Evolutionary conservation across 2,329 filamentous ascomycete species (phyloP).

Genomic region (Dendrostoma leiphaemia): DNA sequence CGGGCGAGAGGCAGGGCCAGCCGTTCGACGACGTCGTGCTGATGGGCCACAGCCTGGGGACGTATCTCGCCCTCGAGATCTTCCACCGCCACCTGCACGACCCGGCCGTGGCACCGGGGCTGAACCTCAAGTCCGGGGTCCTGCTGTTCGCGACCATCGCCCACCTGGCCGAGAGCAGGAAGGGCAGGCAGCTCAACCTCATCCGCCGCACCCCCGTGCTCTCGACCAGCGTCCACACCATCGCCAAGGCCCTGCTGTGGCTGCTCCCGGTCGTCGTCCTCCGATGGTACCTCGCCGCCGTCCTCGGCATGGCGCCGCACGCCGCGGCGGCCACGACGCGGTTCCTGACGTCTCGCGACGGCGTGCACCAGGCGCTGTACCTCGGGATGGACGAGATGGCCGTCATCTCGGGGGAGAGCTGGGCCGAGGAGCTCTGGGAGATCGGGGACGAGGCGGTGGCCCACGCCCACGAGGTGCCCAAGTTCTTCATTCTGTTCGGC

Average conservation of each 20-base stretch:
- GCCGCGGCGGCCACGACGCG: conserved; percentile 49
- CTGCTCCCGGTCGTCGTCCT: conserved; percentile 39
- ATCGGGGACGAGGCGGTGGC: conserved; percentile 31
- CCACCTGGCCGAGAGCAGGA: conserved; percentile 64
- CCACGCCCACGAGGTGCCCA: conserved; percentile 32
- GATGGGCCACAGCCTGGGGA: conserved; percentile 72
- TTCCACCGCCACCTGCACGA: conserved; percentile 53
- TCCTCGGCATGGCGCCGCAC: conserved; percentile 47
- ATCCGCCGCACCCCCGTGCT: conserved; percentile 42
- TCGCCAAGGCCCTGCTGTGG: conserved; percentile 40
- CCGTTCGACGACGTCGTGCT: conserved; percentile 61
- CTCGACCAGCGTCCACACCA: conserved; percentile 36
- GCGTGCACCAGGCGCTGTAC: conserved; percentile 58
- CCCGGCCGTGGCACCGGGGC: conserved; percentile 30
- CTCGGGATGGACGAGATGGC: conserved; percentile 60
- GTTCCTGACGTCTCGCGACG: conserved; percentile 56
- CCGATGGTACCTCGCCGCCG: conserved; percentile 38
- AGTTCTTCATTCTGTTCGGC: conserved; percentile 60
- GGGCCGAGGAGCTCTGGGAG: conserved; percentile 54
- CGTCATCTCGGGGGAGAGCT: conserved; percentile 56
- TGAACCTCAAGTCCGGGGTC: conserved; percentile 52
- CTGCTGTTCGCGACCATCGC: conserved; percentile 73
- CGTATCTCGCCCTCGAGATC: conserved; percentile 69
- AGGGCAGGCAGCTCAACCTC: conserved; percentile 50
- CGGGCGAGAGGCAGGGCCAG: conserved; percentile 28